Conservation (phyloP, 768 basidiomycete species). For the Tubosaeta sp. region DNA sequence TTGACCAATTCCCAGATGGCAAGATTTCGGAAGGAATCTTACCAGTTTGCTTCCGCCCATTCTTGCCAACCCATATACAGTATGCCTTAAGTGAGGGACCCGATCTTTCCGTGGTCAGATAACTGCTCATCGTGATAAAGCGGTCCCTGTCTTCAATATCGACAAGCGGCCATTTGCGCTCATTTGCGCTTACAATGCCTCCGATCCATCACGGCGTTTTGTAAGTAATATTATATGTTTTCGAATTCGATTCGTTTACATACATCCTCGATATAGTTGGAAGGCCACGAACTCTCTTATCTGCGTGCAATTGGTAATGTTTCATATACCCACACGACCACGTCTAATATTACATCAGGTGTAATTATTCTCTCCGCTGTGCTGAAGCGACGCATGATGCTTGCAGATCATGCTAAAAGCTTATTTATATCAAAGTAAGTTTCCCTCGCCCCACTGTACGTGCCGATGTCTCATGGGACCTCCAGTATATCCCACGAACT, state of each 20-base stretch:
- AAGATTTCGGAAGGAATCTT: conserved; percentile 84
- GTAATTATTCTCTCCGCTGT: conserved; percentile 94
- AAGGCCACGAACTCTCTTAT: conserved; percentile 89
- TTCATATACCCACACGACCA: background rate
- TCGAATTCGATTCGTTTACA: conserved; percentile 7
- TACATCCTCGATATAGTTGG: conserved; percentile 48
- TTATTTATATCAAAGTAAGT: conserved; percentile 86
- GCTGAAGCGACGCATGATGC: conserved; percentile 85
- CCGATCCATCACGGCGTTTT: conserved; percentile 75
- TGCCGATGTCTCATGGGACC: conserved; percentile 6
- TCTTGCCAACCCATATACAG: conserved; percentile 77
- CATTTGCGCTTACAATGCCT: conserved; percentile 87
- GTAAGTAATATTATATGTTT: conserved; percentile 41
- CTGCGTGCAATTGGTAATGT: conserved; percentile 76
- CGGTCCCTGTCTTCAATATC: conserved; percentile 89
- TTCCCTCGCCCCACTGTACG: background rate
- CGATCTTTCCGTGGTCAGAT: background rate
- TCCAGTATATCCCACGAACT: conserved; percentile 84
- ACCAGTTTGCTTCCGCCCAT: conserved; percentile 75
- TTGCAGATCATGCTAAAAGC: conserved; percentile 93
- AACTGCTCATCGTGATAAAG: conserved; percentile 34
- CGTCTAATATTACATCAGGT: conserved; percentile 35
- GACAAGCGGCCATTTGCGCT: conserved; percentile 90
- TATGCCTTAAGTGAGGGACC: conserved; percentile 75
- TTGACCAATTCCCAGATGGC: conserved; percentile 77